Base-by-base conservation (phyloP, 345 rosid species). In the Gossypium raimondii region DNA sequence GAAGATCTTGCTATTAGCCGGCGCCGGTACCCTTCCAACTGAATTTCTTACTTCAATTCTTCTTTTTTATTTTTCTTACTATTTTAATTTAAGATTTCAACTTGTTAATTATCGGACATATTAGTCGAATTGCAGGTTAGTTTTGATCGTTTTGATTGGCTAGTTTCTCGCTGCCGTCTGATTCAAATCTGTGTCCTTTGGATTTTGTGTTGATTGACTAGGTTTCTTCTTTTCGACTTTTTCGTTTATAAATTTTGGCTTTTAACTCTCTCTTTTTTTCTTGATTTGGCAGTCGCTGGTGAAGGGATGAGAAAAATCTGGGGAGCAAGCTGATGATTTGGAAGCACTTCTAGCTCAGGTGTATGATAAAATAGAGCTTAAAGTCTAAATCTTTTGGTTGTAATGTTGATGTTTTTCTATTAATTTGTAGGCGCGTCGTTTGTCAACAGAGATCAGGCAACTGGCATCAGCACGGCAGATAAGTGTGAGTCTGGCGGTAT, bases 311-410 rank as follows among this genome's bases (percentile, higher is more conserved):
- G 93, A 85, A 79, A 89, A 84, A 74, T 70, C 94, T 4, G 90
- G 87, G 70, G 94, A 73, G 14, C 81, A 82, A 63, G 45, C 78
- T 0, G 89, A 86, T 81, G 90, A 87, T 74, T 64, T 86, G 47
- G 95, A 91, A 76, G 94, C 87, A 44, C 51, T 91, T 41, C 83
- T 89, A 4, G 84, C 87, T 6, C 97, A 91, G 92, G 98, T 94
- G 81, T 11, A 75, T 62, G 60, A 57, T 52, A 72, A 73, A 41
- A 11, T 47, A 60, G 78, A 72, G 50, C 41, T 27, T 66, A 66
- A 17, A 8, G 20, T 55, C 29, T 2, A 20, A 27, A 9, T 14
- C 0, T 67, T 67, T 29, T 47, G 43, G 51, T 20, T 38, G 8
- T 22, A 11, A 11, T 13, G 41, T 48, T 61, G 1, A 27, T 65